phyloP scores from a whole-genome alignment of 2,329 filamentous ascomycete genomes.

The Microascus cirrosus region DNA sequence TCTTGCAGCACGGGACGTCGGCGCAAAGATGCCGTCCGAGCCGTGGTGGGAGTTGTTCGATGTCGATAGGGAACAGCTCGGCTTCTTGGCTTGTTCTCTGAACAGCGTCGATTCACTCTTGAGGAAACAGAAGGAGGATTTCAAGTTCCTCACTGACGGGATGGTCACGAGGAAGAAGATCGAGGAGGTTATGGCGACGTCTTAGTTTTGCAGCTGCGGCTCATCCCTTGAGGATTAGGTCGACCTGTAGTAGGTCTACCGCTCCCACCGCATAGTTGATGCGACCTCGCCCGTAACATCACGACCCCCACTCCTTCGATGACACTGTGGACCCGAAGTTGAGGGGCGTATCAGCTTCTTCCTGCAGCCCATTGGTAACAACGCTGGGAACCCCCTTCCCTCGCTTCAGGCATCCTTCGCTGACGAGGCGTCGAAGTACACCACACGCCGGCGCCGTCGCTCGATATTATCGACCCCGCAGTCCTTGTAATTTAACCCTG shows the following conservation, averaged over 20 bases:
- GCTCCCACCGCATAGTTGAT: background rate
- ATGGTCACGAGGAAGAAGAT: conserved; percentile 49
- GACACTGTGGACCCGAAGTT: background rate
- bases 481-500: no score
- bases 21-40: conserved; percentile 66
- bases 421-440: no score
- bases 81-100: conserved; percentile 82
- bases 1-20: conserved; percentile 67
- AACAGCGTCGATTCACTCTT: conserved; percentile 66
- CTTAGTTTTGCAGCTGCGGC: background rate
- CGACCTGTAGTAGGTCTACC: no score
- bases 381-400: background rate
- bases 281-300: background rate
- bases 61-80: conserved; percentile 85
- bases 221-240: background rate
- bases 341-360: background rate
- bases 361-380: background rate
- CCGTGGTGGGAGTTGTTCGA: conserved; percentile 99
- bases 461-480: no score
- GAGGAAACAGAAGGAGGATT: conserved; percentile 43
- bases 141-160: conserved; percentile 32
- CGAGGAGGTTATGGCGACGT: conserved; percentile 24
- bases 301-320: background rate
- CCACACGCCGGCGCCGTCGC: no score
- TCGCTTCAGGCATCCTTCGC: no score